These are phyloP conservation scores for Chaetomium sp. DNA, from an alignment of 2,329 filamentous ascomycete genomes.

Conservation along the genomic window DNA sequence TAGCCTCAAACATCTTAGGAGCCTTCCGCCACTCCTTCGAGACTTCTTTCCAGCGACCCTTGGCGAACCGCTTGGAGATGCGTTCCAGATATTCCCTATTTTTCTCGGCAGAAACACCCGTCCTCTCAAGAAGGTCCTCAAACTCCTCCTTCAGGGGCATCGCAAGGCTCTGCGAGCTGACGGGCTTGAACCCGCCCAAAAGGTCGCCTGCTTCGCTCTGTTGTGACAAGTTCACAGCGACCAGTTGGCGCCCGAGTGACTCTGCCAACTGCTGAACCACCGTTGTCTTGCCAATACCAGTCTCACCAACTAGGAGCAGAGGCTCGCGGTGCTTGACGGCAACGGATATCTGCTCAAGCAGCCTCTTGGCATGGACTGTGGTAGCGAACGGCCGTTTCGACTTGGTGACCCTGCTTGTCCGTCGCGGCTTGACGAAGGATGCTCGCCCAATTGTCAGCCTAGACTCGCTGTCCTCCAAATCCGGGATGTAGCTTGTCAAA, in stretches of 20 bases:
- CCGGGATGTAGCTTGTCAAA: constrained; percentile 70
- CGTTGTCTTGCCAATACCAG: constrained; percentile 96
- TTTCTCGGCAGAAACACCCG: constrained; percentile 80
- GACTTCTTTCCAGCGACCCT: constrained; percentile 83
- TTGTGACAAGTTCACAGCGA: constrained; percentile 93
- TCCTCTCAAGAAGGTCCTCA: constrained; percentile 82
- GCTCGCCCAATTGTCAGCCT: constrained; percentile 68
- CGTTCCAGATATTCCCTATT: constrained; percentile 86
- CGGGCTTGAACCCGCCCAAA: constrained; percentile 92
- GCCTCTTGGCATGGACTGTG: constrained; percentile 78
- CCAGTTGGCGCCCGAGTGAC: constrained; percentile 80
- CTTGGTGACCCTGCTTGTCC: constrained; percentile 53
- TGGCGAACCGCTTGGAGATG: constrained; percentile 75
- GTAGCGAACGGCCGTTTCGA: constrained; percentile 77
- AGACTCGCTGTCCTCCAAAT: constrained; percentile 62
- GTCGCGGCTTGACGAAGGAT: constrained; percentile 60
- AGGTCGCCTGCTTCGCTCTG: constrained; percentile 98
- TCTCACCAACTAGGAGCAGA: constrained; percentile 94
- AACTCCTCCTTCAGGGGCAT: constrained; percentile 93
- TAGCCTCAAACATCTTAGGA: constrained; percentile 79
- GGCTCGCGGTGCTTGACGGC: constrained; percentile 85
- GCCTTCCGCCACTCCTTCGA: constrained; percentile 88
- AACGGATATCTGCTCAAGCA: constrained; percentile 86
- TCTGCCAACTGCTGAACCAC: constrained; percentile 90
- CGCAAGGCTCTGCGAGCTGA: constrained; percentile 84